These are phyloP conservation scores for Neoarthrinium moseri DNA, from an alignment of 2,329 filamentous ascomycete genomes.

Conservation along the genomic window DNA sequence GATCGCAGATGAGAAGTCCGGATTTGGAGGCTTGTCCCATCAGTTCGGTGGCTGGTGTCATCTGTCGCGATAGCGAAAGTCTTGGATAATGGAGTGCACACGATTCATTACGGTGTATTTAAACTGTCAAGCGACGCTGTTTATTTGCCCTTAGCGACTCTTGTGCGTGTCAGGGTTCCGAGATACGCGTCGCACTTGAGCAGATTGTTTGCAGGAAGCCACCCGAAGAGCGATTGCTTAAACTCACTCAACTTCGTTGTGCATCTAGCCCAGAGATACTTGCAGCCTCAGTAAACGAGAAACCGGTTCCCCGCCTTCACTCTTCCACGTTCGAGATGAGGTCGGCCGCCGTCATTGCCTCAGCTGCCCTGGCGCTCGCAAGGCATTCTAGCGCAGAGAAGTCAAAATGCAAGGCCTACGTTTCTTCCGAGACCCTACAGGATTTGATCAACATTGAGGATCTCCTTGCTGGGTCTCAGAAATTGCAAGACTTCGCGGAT, in stretches of 20 bases:
- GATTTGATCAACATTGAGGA: constrained; percentile 36
- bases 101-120: background rate
- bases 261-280: background rate
- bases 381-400: constrained; percentile 1
- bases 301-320: background rate
- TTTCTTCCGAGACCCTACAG: constrained; percentile 37
- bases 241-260: background rate
- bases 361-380: background rate
- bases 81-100: background rate
- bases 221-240: background rate
- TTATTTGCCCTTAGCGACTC: no score
- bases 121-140: no score
- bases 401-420: constrained; percentile 26
- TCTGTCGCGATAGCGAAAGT: background rate
- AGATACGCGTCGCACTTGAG: background rate
- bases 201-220: background rate
- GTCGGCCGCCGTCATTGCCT: background rate
- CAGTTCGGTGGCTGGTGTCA: background rate
- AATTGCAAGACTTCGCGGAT: constrained; percentile 43
- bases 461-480: constrained; percentile 41
- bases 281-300: background rate
- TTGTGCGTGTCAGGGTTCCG: no score
- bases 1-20: background rate
- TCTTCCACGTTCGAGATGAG: background rate
- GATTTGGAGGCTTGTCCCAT: background rate